A percentile compares a stretch with the other conserved stretches of the same genome.
Evolutionary conservation across 2,329 filamentous ascomycete genomes (phyloP).

Genomic region (Xylaria digitata): DNA sequence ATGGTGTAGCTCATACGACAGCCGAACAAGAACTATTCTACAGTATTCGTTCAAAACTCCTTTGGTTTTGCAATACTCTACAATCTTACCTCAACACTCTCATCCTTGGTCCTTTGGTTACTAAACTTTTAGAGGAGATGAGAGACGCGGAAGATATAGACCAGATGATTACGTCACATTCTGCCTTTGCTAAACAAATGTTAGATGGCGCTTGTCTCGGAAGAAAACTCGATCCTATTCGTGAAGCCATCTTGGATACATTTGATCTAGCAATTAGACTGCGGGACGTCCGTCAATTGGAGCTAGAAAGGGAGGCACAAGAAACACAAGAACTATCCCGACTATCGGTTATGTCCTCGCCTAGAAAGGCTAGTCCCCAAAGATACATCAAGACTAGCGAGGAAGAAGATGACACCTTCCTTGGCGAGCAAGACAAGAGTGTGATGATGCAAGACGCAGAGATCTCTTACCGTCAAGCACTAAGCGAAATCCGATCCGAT

Average conservation of each 20-base stretch:
- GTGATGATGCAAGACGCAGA: conserved; percentile 50
- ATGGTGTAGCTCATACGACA: conserved; percentile 53
- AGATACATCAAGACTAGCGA: conserved; percentile 47
- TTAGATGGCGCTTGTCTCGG: conserved; percentile 77
- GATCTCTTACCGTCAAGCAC: conserved; percentile 61
- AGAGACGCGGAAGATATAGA: conserved; percentile 77
- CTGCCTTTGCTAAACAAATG: conserved; percentile 70
- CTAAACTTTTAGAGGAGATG: conserved; percentile 68
- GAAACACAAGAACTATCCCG: conserved; percentile 55
- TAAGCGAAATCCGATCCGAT: conserved; percentile 69
- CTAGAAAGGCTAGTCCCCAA: conserved; percentile 44
- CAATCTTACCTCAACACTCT: conserved; percentile 81
- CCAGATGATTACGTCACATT: conserved; percentile 79
- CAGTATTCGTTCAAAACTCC: conserved; percentile 72
- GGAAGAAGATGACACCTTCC: conserved; percentile 50
- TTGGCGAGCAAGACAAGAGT: conserved; percentile 47
- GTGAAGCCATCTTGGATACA: conserved; percentile 77
- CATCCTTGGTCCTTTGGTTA: conserved; percentile 72
- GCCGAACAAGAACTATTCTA: conserved; percentile 64
- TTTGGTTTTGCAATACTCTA: conserved; percentile 82
- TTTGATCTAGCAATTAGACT: conserved; percentile 80
- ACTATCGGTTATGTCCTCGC: conserved; percentile 53
- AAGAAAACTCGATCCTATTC: conserved; percentile 74
- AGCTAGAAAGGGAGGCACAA: conserved; percentile 53
- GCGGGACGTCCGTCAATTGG: conserved; percentile 65